Percentiles rank a stretch among this genome's conserved stretches.
phyloP scores from a whole-genome alignment of 176 grass and related monocot species.

The Bromus sterilis region DNA sequence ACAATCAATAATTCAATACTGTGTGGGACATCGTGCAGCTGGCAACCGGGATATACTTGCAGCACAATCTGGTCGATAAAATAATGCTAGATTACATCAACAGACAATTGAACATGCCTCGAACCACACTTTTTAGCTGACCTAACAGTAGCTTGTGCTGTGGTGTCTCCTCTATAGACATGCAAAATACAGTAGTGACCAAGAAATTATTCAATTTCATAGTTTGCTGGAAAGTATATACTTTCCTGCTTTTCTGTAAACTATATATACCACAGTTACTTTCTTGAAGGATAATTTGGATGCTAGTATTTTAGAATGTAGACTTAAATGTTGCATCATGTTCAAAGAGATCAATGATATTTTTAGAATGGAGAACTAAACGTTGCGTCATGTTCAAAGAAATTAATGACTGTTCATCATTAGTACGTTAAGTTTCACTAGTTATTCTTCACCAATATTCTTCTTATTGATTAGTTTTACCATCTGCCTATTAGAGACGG shows the following conservation, averaged over 20 bases:
- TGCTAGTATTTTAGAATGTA: neutral
- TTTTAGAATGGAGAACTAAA: neutral
- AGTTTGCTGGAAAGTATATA: neutral
- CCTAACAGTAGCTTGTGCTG: neutral
- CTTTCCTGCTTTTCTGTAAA: neutral
- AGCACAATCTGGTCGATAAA: neutral
- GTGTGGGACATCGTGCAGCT: neutral
- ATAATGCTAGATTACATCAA: neutral
- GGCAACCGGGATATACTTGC: neutral
- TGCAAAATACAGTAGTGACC: neutral
- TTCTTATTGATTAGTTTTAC: neutral
- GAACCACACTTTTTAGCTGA: neutral
- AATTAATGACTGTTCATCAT: neutral
- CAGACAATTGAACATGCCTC: neutral
- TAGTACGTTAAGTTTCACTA: neutral
- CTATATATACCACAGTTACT: neutral
- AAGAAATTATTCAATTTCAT: neutral
- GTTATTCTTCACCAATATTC: conserved; percentile 1
- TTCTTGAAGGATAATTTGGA: neutral
- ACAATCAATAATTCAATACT: no score
- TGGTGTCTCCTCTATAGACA: neutral
- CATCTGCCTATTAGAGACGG: conserved; percentile 46
- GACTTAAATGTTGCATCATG: neutral
- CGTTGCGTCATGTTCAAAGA: neutral
- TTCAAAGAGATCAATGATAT: neutral